These are phyloP conservation scores for Zopfia rhizophila DNA, from an alignment of 2,329 filamentous ascomycete species.

Conservation along the genomic window DNA sequence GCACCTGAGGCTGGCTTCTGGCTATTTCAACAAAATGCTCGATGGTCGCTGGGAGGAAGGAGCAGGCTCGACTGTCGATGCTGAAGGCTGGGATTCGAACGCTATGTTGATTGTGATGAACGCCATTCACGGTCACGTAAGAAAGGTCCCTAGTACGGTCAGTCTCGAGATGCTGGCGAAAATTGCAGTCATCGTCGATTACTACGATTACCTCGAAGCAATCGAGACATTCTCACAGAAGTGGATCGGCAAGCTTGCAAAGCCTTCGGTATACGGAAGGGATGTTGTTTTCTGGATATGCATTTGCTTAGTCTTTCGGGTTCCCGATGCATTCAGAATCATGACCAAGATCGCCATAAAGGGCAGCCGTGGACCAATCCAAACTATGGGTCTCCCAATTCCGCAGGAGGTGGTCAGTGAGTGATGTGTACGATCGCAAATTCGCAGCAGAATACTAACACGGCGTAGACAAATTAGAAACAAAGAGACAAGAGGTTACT, in stretches of 20 bases:
- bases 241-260: slow-evolving; percentile 51
- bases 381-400: slow-evolving; percentile 11
- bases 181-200: slow-evolving; percentile 57
- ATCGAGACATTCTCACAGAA: slow-evolving; percentile 55
- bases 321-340: slow-evolving; percentile 21
- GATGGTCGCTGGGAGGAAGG: slow-evolving; percentile 8
- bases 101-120: slow-evolving; percentile 57
- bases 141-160: slow-evolving; percentile 53
- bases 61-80: slow-evolving; percentile 19
- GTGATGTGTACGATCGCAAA: too few species aligned
- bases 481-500: too few species aligned
- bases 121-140: slow-evolving; percentile 56
- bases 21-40: slow-evolving; percentile 7
- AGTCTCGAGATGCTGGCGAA: slow-evolving; percentile 55
- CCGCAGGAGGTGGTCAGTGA: too few species aligned
- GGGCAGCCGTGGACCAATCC: too few species aligned
- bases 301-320: slow-evolving; percentile 30
- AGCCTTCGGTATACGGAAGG: slow-evolving; percentile 21
- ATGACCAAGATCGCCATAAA: too few species aligned
- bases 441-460: too few species aligned
- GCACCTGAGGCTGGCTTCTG: slow-evolving; percentile 18
- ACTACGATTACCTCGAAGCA: slow-evolving; percentile 56
- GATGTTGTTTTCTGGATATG: slow-evolving; percentile 37
- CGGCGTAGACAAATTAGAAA: too few species aligned
- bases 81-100: slow-evolving; percentile 44